Base-by-base conservation (phyloP, 176 grass and related monocot genomes). In the Triticum monococcum region DNA sequence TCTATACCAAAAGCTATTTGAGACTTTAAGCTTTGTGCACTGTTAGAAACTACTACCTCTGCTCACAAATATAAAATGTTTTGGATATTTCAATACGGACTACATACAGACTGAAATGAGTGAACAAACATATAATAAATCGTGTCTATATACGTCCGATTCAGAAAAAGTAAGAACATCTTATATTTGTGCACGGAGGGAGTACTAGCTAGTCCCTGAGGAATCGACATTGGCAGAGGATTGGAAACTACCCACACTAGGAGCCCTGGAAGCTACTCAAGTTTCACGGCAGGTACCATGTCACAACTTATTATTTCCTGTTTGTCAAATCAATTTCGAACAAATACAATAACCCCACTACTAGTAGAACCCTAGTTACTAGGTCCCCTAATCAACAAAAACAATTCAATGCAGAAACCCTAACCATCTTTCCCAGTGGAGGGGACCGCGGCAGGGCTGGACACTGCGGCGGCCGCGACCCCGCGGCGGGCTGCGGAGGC, bases 371-470 rank as follows among this genome's bases (percentile, higher is more conserved):
- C 88, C 83, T 86, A 85, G 64, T 18, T 37, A 76, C 35, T 59
- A 30, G 5, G 9, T 12, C 63, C 3, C 16, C 62, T 17, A 70
- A 32, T 24, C 22, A n/a, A 1, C 14, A 17, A 78, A 56, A 75
- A 40, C 9, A 17, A 41, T 57, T 70, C 28, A 80, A 72, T 64
- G 63, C 12, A 63, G 23, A 81, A 56, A 50, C 31, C 20, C 78
- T 81, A 71, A 91, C 89, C 89, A 26, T 81, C 71, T 81, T 88
- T 88, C 54, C 70, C 71, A 0, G 65, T 10, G 20, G 63, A 90
- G 38, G 69, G 75, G 0, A 56, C 24, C 33, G 48, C 76, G 14
- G 85, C 23, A 28, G 86, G 79, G 64, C 63, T 79, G 33, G 85
- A 78, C 40, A 90, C 85, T 22, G 78, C 80, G 70, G 90, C 86